Percentiles rank a stretch among this genome's conserved stretches.
phyloP scores from a whole-genome alignment of 129 eudicot genomes.

The Lactuca saligna region DNA sequence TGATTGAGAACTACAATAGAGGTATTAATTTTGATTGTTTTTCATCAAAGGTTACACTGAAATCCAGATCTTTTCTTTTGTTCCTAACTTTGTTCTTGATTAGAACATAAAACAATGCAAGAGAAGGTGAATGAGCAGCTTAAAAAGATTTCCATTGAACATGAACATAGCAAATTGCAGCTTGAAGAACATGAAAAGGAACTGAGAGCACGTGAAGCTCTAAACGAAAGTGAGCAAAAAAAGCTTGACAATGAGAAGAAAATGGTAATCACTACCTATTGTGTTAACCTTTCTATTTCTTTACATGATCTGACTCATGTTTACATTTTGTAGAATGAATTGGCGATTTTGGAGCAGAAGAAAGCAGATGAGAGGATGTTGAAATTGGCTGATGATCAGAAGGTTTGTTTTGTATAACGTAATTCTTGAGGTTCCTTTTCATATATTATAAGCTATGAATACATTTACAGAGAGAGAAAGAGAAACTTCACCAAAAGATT shows the following conservation, averaged over 20 bases:
- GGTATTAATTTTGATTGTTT: slow-evolving; percentile 38
- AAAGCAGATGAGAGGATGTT: slow-evolving; percentile 58
- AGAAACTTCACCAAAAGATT: slow-evolving; percentile 46
- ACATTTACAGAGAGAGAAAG: slow-evolving; percentile 46
- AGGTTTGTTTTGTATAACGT: slow-evolving; percentile 19
- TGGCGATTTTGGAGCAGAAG: slow-evolving; percentile 53
- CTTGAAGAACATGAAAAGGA: neutral
- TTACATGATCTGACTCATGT: too few relatives aligned
- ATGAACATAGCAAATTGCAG: slow-evolving; percentile 38
- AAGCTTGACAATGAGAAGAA: slow-evolving; percentile 51
- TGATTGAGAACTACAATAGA: slow-evolving; percentile 13
- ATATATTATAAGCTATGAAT: neutral
- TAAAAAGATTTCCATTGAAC: slow-evolving; percentile 28
- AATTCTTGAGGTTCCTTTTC: neutral
- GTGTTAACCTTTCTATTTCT: too few relatives aligned
- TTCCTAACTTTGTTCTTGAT: neutral
- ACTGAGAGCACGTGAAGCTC: slow-evolving; percentile 40
- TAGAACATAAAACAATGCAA: slow-evolving; percentile 44
- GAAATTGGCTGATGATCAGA: slow-evolving; percentile 53
- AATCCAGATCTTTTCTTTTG: neutral
- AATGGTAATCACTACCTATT: too few relatives aligned
- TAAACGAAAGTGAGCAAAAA: slow-evolving; percentile 56
- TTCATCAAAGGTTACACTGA: slow-evolving; percentile 7
- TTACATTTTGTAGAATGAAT: slow-evolving; percentile 45
- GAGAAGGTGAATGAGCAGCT: slow-evolving; percentile 39